Evolutionary conservation across 352 stramenopile species (phyloP).

Genomic region (Globisporangium yorkense): DNA sequence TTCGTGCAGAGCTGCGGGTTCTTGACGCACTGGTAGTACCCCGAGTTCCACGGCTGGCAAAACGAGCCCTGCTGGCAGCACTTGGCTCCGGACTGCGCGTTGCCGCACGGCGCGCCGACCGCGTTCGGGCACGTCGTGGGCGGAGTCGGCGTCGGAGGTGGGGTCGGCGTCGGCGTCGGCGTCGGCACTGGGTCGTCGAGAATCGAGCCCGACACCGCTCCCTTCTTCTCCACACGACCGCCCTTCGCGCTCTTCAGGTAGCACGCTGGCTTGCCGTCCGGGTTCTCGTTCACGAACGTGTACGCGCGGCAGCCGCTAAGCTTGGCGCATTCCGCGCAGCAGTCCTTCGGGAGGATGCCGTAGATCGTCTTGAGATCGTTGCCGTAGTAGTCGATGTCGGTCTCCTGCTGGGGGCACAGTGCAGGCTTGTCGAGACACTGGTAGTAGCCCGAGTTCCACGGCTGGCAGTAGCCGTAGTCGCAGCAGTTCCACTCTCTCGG

Average conservation of each 20-base stretch:
- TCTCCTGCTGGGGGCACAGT: slow-evolving; percentile 33
- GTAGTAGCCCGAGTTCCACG: slow-evolving; percentile 56
- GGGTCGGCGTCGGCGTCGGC: background rate
- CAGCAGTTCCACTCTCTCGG: slow-evolving; percentile 29
- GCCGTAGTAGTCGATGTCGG: slow-evolving; percentile 43
- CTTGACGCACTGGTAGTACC: slow-evolving; percentile 54
- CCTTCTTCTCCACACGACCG: slow-evolving; percentile 24
- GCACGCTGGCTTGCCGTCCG: slow-evolving; percentile 37
- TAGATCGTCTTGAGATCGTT: slow-evolving; percentile 38
- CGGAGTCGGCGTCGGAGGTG: background rate
- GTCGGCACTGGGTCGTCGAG: background rate
- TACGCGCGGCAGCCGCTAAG: slow-evolving; percentile 42
- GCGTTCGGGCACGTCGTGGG: slow-evolving; percentile 16
- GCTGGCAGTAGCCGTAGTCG: slow-evolving; percentile 49
- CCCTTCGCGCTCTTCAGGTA: slow-evolving; percentile 39
- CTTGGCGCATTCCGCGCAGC: slow-evolving; percentile 29
- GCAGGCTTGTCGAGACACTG: slow-evolving; percentile 32
- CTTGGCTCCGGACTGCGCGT: slow-evolving; percentile 15
- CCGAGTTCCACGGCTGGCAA: slow-evolving; percentile 58
- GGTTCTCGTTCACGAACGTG: slow-evolving; percentile 55
- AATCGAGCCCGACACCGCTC: slow-evolving; percentile 28
- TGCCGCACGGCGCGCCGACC: slow-evolving; percentile 26
- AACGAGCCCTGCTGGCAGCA: slow-evolving; percentile 38
- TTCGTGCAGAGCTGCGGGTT: slow-evolving; percentile 25
- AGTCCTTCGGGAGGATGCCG: slow-evolving; percentile 26